phyloP scores from a whole-genome alignment of 306 rosid genomes.

The Vachellia collinsii region DNA sequence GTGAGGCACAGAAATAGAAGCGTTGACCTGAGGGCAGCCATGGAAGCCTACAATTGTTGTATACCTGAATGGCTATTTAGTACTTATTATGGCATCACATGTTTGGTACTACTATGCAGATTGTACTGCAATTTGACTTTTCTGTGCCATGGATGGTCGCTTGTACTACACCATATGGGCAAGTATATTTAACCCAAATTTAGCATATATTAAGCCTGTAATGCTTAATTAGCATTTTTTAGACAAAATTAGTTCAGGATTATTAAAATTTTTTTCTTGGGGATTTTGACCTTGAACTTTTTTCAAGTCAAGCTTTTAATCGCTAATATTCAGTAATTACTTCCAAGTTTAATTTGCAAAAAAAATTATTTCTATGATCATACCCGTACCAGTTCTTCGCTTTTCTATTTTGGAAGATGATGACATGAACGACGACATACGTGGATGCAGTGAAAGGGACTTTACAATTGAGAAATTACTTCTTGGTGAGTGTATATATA shows the following conservation, averaged over 20 bases:
- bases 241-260: not conserved
- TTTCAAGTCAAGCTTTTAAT: no score
- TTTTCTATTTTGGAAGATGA: not conserved
- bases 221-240: not conserved
- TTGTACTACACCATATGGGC: slow-evolving; percentile 7
- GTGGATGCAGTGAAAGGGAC: no score
- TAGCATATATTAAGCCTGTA: not conserved
- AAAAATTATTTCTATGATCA: not conserved
- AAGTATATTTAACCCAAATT: not conserved
- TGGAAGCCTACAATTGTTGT: not conserved
- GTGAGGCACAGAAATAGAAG: slow-evolving; percentile 39
- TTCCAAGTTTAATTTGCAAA: not conserved
- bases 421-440: not conserved
- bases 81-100: not conserved
- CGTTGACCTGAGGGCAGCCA: slow-evolving; percentile 63
- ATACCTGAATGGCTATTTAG: not conserved
- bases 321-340: not conserved
- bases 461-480: not conserved
- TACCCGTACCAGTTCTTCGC: not conserved
- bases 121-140: slow-evolving; percentile 28
- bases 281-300: not conserved
- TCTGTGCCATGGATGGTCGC: not conserved
- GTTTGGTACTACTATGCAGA: not conserved
- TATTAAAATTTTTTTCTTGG: not conserved
- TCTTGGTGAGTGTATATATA: no score